Evolutionary conservation across 2,329 filamentous ascomycete genomes (phyloP), one percentile per base, ranked within the genome.

Genomic region (Lasiodiplodia hormozganensis): DNA sequence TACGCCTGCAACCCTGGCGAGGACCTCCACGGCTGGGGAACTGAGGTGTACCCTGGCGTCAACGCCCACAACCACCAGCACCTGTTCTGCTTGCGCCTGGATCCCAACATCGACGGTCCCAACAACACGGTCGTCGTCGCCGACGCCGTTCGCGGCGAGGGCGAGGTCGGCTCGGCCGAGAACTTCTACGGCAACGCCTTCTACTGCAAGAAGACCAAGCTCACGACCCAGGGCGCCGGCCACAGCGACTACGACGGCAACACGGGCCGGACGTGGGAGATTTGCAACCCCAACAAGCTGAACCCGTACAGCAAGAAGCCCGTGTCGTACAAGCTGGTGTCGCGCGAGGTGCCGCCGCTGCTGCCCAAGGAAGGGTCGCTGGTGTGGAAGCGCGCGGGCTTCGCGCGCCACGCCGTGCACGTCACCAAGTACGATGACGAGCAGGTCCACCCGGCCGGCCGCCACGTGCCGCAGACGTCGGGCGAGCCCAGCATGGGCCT

Each of bases 61-160:
- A 97, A 97, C 75, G 94, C 94, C 0, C 94, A 97, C 82, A 97
- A 97, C 82, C 94, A 97, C 80, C 94, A 97, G 80, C 94, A 97
- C 79, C 86, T 97, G 38, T 97, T 97, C 87, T 97, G 93, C 77
- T 83, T 97, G 53, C 92, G 94, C 52, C 84, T 97, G 53, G 92
- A 97, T 77, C 88, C 94, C 38, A 96, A 95, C 76, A 87, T 97
- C 67, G 94, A 97, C 76, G 94, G 94, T 0, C 88, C 90, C 0
- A 86, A 90, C 71, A 97, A 97, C 79, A 94, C 93, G 0, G 85
- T 97, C 69, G 95, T 93, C 83, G 88, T 94, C 81, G 89, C 91
- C 14, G 94, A 97, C 73, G 91, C 93, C 0, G 85, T 89, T 0
- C 84, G 86, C 0, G 90, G 90, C 0, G 85, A 91, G 0, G 93